Evolutionary conservation across 2,329 filamentous ascomycete genomes (phyloP).

Genomic region (Penicillium sp.): DNA sequence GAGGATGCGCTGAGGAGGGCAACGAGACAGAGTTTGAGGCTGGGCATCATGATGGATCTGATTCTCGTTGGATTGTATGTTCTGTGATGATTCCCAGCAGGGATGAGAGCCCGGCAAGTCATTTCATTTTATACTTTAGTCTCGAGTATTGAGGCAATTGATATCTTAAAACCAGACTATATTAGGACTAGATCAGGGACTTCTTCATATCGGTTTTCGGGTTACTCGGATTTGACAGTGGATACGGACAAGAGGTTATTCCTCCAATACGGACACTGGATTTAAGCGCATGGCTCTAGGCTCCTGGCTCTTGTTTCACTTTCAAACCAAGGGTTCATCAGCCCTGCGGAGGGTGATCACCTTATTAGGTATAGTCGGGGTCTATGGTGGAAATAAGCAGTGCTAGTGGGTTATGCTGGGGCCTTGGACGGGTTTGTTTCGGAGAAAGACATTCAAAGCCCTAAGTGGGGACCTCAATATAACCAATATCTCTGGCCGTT

Average conservation of each 20-base stretch:
- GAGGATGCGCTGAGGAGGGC: constrained; percentile 10
- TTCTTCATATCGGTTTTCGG: background rate
- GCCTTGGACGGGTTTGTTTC: constrained; percentile 3
- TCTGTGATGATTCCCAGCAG: background rate
- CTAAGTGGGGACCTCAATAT: constrained; percentile 9
- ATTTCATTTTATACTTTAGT: background rate
- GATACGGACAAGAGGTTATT: background rate
- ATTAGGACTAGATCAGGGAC: constrained; percentile 4
- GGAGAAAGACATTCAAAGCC: constrained; percentile 8
- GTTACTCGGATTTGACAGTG: background rate
- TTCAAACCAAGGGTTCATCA: background rate
- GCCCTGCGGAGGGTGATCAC: constrained; percentile 1
- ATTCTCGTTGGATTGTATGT: no score
- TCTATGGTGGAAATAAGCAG: background rate
- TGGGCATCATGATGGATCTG: constrained; percentile 7
- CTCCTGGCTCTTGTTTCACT: background rate
- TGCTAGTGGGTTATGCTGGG: background rate
- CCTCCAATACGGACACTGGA: background rate
- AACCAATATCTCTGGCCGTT: no score
- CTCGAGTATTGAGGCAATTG: background rate
- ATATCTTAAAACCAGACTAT: background rate
- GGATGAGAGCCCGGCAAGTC: background rate
- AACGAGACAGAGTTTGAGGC: constrained; percentile 9
- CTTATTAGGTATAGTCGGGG: background rate
- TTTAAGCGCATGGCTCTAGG: background rate